Conservation (phyloP, 768 basidiomycete species). For the Kwoniella botswanensis region DNA sequence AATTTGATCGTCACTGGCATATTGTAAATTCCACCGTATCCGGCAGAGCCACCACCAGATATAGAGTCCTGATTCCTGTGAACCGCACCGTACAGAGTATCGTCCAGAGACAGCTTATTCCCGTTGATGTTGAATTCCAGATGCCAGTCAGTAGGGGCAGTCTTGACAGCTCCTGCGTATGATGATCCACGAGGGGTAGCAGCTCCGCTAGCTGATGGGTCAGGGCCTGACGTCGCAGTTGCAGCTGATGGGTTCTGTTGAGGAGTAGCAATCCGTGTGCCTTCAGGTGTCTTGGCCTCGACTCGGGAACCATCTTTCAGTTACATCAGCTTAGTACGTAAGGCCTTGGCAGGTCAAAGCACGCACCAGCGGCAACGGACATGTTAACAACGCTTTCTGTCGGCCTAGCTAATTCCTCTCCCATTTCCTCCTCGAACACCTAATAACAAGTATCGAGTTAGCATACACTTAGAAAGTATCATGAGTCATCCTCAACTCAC, state of each 20-base stretch:
- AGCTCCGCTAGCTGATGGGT: constrained; percentile 38
- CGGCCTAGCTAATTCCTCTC: constrained; percentile 68
- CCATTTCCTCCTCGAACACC: constrained; percentile 86
- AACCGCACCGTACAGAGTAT: constrained; percentile 95
- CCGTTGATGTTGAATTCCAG: constrained; percentile 95
- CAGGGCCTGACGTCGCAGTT: constrained; percentile 34
- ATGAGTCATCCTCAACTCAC: constrained; percentile 22
- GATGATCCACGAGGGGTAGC: constrained; percentile 60
- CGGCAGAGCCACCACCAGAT: constrained; percentile 11
- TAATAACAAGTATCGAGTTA: constrained; percentile 37
- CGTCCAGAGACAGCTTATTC: constrained; percentile 76
- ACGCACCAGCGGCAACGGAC: constrained; percentile 70
- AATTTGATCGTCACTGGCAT: constrained; percentile 88
- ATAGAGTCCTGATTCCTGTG: constrained; percentile 60
- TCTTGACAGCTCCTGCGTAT: constrained; percentile 91
- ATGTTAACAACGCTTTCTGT: constrained; percentile 86
- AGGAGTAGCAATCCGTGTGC: constrained; percentile 90
- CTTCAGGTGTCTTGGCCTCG: constrained; percentile 95
- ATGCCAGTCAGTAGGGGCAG: constrained; percentile 95
- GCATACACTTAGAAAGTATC: neutral
- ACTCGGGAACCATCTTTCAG: constrained; percentile 82
- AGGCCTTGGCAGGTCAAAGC: neutral
- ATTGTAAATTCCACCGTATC: constrained; percentile 67
- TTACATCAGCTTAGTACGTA: neutral
- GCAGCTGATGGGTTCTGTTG: constrained; percentile 59